phyloP scores from a whole-genome alignment of 108 stramenopile species.

The Pseudonitzschia delicatissima region DNA sequence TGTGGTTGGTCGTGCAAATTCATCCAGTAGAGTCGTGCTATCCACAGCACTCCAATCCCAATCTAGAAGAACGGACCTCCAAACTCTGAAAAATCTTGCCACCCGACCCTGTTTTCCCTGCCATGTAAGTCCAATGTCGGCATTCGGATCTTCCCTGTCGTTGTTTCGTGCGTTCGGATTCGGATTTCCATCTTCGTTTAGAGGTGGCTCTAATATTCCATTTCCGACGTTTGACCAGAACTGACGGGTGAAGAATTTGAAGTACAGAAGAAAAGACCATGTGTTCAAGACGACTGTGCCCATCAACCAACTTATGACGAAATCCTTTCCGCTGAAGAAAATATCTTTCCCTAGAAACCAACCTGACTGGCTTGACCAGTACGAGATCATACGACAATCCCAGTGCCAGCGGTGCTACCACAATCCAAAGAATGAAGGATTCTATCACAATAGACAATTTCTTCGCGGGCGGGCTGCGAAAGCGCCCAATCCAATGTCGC shows the following conservation, averaged over 20 bases:
- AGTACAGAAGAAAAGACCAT: conserved; percentile 61
- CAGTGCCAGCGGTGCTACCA: conserved; percentile 54
- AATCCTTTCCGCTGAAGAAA: conserved; percentile 16
- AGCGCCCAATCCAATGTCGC: conserved; percentile 37
- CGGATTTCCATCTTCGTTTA: conserved; percentile 39
- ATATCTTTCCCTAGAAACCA: conserved; percentile 26
- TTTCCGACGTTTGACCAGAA: conserved; percentile 57
- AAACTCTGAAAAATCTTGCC: conserved; percentile 49
- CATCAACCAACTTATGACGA: conserved; percentile 42
- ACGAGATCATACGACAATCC: conserved; percentile 58
- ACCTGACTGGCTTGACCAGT: conserved; percentile 36
- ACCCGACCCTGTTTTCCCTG: conserved; percentile 66
- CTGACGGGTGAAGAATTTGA: conserved; percentile 50
- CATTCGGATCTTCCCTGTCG: conserved; percentile 6
- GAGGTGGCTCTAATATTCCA: conserved; percentile 37
- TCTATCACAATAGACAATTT: conserved; percentile 39
- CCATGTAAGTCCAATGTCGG: conserved; percentile 33
- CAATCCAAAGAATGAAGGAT: conserved; percentile 47
- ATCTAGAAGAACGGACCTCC: conserved; percentile 31
- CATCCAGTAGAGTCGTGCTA: conserved; percentile 41
- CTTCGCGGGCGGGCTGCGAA: conserved; percentile 42
- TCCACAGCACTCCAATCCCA: conserved; percentile 85
- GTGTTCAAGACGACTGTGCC: conserved; percentile 59
- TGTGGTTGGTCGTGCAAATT: conserved; percentile 57
- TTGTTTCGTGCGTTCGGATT: conserved; percentile 13